Evolutionary conservation across 176 grass and related monocot species (phyloP), one percentile per base, ranked within the genome.

Genomic region (Juncus inflexus): DNA sequence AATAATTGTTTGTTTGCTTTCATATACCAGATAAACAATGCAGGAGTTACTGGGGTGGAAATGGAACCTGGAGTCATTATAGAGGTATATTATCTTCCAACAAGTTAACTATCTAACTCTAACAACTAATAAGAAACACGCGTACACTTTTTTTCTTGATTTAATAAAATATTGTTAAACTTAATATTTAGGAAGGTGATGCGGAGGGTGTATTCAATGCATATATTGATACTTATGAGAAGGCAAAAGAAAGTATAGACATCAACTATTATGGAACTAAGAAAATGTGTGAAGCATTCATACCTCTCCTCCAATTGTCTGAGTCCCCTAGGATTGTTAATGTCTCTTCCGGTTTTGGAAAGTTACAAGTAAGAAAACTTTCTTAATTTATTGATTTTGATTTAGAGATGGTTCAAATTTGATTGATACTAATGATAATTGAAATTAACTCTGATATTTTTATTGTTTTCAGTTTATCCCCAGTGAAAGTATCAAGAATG

Each of bases 401-500:
- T 28, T 28, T 28, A 28, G 43, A 47, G 43, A 47, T 9, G 9
- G 43, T 47, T 9, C 43, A 47, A 47, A 47, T 47, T 47, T 28
- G 19, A 47, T 47, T 47, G 43, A 5, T 47, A 47, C 43, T 6
- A 47, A 47, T 47, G 9, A 47, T 47, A 47, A 47, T 47, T 47
- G 9, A 13, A 15, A 11, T 28, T 28, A 28, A 28, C 0, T 43
- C 40, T 64, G 11, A 3, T 15, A 2, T 62, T 16, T 16, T 42
- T 13, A 45, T 49, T 4, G 12, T 19, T 67, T 51, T 13, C 66
- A 87, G 80, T 64, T 45, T 64, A 83, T 83, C 60, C 84, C 76
- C 12, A 74, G 42, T 57, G 82, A 89, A 72, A 58, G 64, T 4
- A 52, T 89, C 9, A 72, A 15, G 49, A 76, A 78, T 15, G 74